These are phyloP conservation scores for Kodamaea sp. DNA, from an alignment of 1,139 yeast genomes.

Conservation along the genomic window DNA sequence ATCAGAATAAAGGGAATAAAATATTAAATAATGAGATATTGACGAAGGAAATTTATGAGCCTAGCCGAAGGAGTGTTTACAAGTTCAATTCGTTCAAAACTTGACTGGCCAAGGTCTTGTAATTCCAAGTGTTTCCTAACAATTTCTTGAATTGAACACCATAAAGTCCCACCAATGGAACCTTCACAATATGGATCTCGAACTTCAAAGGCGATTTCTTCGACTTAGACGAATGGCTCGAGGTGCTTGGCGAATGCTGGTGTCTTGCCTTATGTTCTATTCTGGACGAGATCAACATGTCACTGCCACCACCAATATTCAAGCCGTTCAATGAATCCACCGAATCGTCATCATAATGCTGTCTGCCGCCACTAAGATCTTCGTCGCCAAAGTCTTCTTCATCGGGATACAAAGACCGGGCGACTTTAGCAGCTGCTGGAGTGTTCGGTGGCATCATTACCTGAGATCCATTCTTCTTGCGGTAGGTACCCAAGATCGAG, in stretches of 20 bases:
- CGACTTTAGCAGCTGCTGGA: constrained; percentile 49
- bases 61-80: constrained; percentile 23
- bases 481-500: constrained; percentile 44
- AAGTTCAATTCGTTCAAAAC: constrained; percentile 77
- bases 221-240: constrained; percentile 25
- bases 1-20: too few relatives aligned
- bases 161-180: constrained; percentile 84
- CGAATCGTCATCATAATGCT: constrained; percentile 52
- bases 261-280: constrained; percentile 52
- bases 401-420: constrained; percentile 41
- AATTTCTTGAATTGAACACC: constrained; percentile 96
- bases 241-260: constrained; percentile 30
- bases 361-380: constrained; percentile 26
- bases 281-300: constrained; percentile 63
- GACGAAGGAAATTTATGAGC: too few relatives aligned
- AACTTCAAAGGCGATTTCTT: constrained; percentile 64
- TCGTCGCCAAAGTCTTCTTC: constrained; percentile 33
- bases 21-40: too few relatives aligned
- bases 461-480: constrained; percentile 50
- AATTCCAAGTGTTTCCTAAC: constrained; percentile 94
- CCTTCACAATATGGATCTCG: constrained; percentile 90
- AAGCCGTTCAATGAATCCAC: constrained; percentile 60
- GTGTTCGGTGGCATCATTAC: constrained; percentile 50
- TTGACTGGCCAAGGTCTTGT: constrained; percentile 89
- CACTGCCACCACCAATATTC: constrained; percentile 57